Base-by-base conservation (phyloP, 208 protist species). In the Trypanosoma rangeli region DNA sequence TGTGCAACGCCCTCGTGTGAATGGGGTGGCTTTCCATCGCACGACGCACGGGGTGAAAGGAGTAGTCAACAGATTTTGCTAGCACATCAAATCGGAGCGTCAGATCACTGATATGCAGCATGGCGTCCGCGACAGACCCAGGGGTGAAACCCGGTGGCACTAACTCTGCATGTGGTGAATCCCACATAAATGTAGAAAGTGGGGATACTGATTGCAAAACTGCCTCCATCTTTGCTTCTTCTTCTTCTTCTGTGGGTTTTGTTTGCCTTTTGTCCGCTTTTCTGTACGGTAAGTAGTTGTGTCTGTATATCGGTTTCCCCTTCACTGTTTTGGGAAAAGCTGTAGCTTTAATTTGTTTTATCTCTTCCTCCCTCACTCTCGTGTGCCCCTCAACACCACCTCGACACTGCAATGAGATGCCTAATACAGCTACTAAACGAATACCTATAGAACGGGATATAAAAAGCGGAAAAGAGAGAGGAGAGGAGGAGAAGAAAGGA, bases 171-270 rank as follows among this genome's bases (percentile, higher is more conserved):
- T 73, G 74, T 28, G 70, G 80, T 18, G 65, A 50, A 55, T 66
- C 53, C 84, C 87, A 95, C 65, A 92, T 77, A 56, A 87, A 89
- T 7, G 87, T 84, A 33, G 77, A 85, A n/a, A 95, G 73, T 0
- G 87, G 90, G 22, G 49, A 63, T 10, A 90, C 64, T n/a, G 66
- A 81, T 22, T 66, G 31, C 20, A 73, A 66, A n/a, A 83, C 73
- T 0, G 24, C 15, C 10, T 94, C 72, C 88, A 94, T 94, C 26
- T 50, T 71, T 49, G 26, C 35, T 64, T 46, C 0, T 60, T 64
- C 64, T 54, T 70, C 33, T 48, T 22, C 20, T 16, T 42, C 28
- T 29, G 53, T 64, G 31, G 2, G 18, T 67, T 64, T 20, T 68
- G 15, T 20, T 56, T 54, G 10, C 54, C 44, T 37, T 15, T 42